Conservation (phyloP, 768 basidiomycete species). For the Mycena galopus region DNA sequence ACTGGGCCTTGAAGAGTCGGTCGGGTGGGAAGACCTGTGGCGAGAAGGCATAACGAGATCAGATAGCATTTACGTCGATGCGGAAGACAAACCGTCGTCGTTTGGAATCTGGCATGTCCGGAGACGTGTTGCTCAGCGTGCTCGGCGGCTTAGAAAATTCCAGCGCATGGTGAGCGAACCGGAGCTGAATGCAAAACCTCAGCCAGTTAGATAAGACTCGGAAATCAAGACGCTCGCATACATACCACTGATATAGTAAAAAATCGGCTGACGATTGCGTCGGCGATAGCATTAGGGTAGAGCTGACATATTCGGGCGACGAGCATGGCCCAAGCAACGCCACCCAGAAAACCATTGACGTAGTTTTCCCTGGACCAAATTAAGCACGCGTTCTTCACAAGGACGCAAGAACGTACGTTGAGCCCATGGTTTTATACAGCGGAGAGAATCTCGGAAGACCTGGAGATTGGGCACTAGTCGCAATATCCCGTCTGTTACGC, state of each 20-base stretch:
- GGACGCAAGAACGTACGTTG: conserved; percentile 71
- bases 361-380: conserved; percentile 80
- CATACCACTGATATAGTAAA: conserved; percentile 98
- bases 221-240: conserved; percentile 21
- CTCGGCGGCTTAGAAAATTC: conserved; percentile 51
- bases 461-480: conserved; percentile 94
- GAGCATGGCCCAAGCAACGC: conserved; percentile 98
- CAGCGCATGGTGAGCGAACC: conserved; percentile 26
- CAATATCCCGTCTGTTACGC: conserved; percentile 96
- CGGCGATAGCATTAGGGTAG: conserved; percentile 94
- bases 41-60: conserved; percentile 39
- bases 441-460: conserved; percentile 93
- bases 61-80: conserved; percentile 31
- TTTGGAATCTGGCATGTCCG: conserved; percentile 67
- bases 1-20: conserved; percentile 43
- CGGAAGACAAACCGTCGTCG: conserved; percentile 37
- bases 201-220: conserved; percentile 36
- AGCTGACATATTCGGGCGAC: conserved; percentile 99
- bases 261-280: conserved; percentile 96
- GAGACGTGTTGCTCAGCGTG: conserved; percentile 58
- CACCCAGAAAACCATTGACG: conserved; percentile 96
- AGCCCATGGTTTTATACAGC: conserved; percentile 99
- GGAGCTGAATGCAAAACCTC: conserved; percentile 24
- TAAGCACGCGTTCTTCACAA: not conserved
- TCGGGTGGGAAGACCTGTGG: conserved; percentile 47